Conservation (phyloP, 257 asterid species). For the Capsicum pubescens region DNA sequence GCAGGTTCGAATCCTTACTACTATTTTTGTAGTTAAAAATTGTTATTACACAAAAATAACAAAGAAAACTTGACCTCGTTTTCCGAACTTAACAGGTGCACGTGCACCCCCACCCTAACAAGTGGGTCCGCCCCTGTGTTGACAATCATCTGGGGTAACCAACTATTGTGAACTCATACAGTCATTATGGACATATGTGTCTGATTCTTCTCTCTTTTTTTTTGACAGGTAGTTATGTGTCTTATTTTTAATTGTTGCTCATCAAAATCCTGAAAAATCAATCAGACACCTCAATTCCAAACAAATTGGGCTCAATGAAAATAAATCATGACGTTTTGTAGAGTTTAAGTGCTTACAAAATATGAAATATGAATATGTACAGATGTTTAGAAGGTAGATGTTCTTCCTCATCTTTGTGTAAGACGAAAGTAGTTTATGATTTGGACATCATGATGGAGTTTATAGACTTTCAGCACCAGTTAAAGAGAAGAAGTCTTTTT, state of each 20-base stretch:
- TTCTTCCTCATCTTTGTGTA: not conserved
- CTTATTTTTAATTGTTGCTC: not conserved
- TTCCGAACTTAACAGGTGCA: too few species aligned
- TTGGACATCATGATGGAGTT: not conserved
- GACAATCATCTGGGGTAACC: not conserved
- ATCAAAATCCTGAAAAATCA: not conserved
- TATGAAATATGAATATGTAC: not conserved
- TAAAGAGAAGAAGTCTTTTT: not conserved
- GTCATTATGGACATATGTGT: not conserved
- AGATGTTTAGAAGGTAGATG: not conserved
- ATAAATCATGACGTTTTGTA: not conserved
- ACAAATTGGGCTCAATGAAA: not conserved
- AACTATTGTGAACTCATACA: not conserved
- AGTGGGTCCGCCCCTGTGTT: not conserved
- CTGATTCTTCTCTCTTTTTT: not conserved
- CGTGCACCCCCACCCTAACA: too few species aligned
- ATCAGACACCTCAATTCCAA: constrained; percentile 6
- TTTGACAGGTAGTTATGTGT: not conserved
- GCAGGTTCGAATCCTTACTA: too few species aligned
- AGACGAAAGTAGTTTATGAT: not conserved
- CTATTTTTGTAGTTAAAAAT: too few species aligned
- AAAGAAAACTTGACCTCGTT: too few species aligned
- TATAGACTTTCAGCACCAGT: not conserved
- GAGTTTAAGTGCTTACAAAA: too few species aligned
- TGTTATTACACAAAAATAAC: too few species aligned